Evolutionary conservation across 176 grass and related monocot species (phyloP).

Genomic region (Carex parvula): DNA sequence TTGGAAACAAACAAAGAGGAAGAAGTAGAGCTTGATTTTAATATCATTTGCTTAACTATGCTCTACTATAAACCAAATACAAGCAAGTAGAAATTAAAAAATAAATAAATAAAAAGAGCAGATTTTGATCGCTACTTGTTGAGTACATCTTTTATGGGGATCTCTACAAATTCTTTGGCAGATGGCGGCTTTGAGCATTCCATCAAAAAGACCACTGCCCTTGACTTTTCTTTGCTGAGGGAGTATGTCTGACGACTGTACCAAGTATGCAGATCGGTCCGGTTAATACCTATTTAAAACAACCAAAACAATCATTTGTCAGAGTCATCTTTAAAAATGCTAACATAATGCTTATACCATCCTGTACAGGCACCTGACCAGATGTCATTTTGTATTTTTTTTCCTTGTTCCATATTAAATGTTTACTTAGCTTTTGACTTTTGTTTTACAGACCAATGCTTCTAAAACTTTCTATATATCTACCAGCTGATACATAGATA

Average conservation of each 20-base stretch:
- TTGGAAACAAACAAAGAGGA: neutral
- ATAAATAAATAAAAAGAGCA: neutral
- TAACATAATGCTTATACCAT: neutral
- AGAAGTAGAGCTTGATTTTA: neutral
- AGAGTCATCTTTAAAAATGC: neutral
- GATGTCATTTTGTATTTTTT: neutral
- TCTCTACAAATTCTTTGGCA: neutral
- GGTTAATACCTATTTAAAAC: neutral
- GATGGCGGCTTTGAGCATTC: constrained; percentile 12
- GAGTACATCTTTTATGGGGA: constrained; percentile 2
- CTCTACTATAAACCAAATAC: neutral
- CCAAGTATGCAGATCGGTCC: neutral
- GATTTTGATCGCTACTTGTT: neutral
- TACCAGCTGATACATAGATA: neutral
- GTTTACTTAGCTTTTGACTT: neutral
- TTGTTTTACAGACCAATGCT: neutral
- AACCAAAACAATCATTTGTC: neutral
- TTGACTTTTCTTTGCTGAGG: constrained; percentile 15
- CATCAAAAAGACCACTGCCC: constrained; percentile 3
- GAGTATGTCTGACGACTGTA: neutral
- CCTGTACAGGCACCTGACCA: neutral
- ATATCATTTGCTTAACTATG: constrained; percentile 11
- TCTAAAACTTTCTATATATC: neutral
- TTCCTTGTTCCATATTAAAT: neutral
- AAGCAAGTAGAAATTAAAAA: neutral